Evolutionary conservation across 2,329 filamentous ascomycete species (phyloP).

Genomic region (Pseudocercospora fuligena): DNA sequence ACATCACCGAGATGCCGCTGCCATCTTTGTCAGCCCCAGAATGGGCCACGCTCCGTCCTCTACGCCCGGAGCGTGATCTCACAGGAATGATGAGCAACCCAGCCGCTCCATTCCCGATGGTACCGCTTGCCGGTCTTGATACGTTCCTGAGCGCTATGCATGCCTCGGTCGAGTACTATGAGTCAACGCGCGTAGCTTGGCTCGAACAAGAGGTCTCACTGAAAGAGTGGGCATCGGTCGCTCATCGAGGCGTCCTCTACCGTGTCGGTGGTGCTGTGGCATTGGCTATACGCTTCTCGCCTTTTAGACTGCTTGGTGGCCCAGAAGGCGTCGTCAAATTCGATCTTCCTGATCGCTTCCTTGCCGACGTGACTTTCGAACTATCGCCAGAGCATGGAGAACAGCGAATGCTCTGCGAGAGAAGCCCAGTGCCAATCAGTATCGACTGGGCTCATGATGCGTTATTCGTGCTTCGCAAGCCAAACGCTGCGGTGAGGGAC

Average conservation of each 20-base stretch:
- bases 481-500: slow-evolving; percentile 1
- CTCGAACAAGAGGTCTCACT: slow-evolving; percentile 24
- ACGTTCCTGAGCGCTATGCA: slow-evolving; percentile 20
- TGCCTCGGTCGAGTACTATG: slow-evolving; percentile 23
- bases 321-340: slow-evolving; percentile 55
- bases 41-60: slow-evolving; percentile 19
- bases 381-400: not conserved
- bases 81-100: slow-evolving; percentile 14
- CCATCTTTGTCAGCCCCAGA: slow-evolving; percentile 20
- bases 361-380: slow-evolving; percentile 1
- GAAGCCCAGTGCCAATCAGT: not conserved
- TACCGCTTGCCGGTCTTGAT: slow-evolving; percentile 17
- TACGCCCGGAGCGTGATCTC: slow-evolving; percentile 10
- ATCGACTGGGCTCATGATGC: slow-evolving; percentile 18
- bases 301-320: slow-evolving; percentile 20
- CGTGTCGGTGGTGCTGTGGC: slow-evolving; percentile 21
- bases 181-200: slow-evolving; percentile 20
- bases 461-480: slow-evolving; percentile 18
- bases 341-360: slow-evolving; percentile 25
- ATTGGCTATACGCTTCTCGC: slow-evolving; percentile 24
- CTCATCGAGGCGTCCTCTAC: slow-evolving; percentile 21
- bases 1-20: slow-evolving; percentile 18
- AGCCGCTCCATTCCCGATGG: slow-evolving; percentile 22
- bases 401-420: not conserved
- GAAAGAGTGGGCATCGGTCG: slow-evolving; percentile 22